Evolutionary conservation across 2,329 filamentous ascomycete species (phyloP).

Genomic region (Phoma sp.): DNA sequence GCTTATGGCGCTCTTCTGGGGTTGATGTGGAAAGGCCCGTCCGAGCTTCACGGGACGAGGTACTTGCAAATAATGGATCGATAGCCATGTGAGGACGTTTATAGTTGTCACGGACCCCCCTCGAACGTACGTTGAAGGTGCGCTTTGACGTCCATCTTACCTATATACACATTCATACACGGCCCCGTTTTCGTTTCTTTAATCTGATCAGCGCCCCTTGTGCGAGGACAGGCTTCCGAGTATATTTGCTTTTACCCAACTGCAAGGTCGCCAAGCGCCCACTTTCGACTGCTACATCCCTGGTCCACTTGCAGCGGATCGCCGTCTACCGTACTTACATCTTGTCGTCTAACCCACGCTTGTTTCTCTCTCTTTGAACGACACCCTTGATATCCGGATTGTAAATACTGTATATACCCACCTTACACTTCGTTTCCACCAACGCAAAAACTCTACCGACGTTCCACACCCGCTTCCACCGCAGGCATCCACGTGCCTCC

Average conservation of each 20-base stretch:
- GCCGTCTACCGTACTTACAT: conserved; percentile 10
- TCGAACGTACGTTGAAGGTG: conserved; percentile 2
- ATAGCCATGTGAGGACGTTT: conserved; percentile 3
- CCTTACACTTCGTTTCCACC: not conserved
- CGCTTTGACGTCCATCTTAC: conserved; percentile 1
- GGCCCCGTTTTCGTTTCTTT: not conserved
- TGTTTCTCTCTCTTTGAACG: conserved; percentile 26
- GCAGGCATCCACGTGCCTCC: not conserved
- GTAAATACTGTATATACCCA: conserved; percentile 8
- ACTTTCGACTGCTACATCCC: conserved; percentile 24
- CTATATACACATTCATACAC: not conserved
- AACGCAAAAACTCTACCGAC: not conserved
- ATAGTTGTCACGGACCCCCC: conserved; percentile 27
- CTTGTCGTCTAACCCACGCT: conserved; percentile 27
- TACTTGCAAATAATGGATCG: not conserved
- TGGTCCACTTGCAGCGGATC: conserved; percentile 19
- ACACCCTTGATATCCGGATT: not conserved
- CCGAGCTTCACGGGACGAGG: conserved; percentile 21
- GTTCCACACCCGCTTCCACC: not conserved
- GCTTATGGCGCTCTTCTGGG: conserved; percentile 30
- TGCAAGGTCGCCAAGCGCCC: conserved; percentile 32
- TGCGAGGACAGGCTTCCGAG: conserved; percentile 1
- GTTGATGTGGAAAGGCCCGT: conserved; percentile 21
- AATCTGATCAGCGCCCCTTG: conserved; percentile 2
- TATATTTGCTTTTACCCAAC: conserved; percentile 25